phyloP scores from a whole-genome alignment of 1,139 yeast species.

The Candida sanyaensis region DNA sequence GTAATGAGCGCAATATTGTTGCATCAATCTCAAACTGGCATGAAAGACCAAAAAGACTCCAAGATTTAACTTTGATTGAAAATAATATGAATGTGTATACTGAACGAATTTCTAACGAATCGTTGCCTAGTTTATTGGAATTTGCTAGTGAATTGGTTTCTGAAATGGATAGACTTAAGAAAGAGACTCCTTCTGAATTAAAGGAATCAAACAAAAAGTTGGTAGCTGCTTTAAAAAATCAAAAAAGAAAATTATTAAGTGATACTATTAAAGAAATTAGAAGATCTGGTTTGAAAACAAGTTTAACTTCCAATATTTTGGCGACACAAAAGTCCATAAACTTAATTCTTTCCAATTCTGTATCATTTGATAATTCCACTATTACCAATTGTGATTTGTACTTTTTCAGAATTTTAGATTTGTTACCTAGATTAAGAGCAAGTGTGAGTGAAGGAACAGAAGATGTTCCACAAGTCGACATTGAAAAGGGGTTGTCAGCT shows the following conservation, averaged over 20 bases:
- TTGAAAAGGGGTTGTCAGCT: constrained; percentile 78
- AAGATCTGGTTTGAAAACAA: constrained; percentile 72
- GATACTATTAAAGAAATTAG: constrained; percentile 74
- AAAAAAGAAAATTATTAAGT: constrained; percentile 76
- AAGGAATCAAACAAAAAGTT: constrained; percentile 76
- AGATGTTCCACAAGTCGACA: constrained; percentile 76
- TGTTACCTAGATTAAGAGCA: constrained; percentile 76
- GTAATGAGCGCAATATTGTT: constrained; percentile 19
- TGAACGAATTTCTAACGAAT: constrained; percentile 32
- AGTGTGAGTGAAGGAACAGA: constrained; percentile 61
- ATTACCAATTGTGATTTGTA: constrained; percentile 56
- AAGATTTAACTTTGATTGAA: constrained; percentile 50
- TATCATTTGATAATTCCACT: constrained; percentile 39
- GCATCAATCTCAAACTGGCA: constrained; percentile 46
- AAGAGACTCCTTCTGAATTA: constrained; percentile 73
- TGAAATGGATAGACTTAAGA: constrained; percentile 63
- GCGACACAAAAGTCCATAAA: constrained; percentile 64
- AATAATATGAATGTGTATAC: constrained; percentile 56
- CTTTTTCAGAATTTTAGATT: constrained; percentile 72
- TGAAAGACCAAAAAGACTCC: constrained; percentile 56
- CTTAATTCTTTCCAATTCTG: constrained; percentile 56
- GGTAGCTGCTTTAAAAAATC: constrained; percentile 73
- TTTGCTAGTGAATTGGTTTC: constrained; percentile 55
- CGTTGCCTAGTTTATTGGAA: constrained; percentile 44
- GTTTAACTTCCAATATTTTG: constrained; percentile 64